A percentile compares a stretch with the other conserved stretches of the same genome.
These are phyloP conservation scores for Barnettozyma californica DNA, from an alignment of 805 yeast genomes.

Conservation along the genomic window DNA sequence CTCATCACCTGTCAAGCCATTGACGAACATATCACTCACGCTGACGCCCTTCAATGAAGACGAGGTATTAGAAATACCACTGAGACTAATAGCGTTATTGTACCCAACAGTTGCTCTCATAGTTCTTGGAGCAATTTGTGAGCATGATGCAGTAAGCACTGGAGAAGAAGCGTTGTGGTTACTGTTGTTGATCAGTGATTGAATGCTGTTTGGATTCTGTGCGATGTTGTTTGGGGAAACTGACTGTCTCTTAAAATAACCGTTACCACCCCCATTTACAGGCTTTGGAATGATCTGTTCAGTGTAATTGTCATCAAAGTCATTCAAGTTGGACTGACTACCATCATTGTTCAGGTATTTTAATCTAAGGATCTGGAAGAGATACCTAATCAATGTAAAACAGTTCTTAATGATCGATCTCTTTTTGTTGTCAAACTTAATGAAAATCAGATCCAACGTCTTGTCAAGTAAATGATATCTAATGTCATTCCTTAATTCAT, in stretches of 20 bases:
- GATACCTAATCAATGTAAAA: constrained; percentile 28
- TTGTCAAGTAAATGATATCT: constrained; percentile 28
- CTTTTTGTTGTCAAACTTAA: constrained; percentile 29
- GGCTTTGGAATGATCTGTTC: constrained; percentile 27
- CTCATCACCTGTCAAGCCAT: constrained; percentile 22
- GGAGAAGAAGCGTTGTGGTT: constrained; percentile 1
- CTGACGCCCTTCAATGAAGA: constrained; percentile 17
- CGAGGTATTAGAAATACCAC: constrained; percentile 12
- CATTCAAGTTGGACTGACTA: constrained; percentile 12
- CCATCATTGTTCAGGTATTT: constrained; percentile 24
- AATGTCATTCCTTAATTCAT: constrained; percentile 30
- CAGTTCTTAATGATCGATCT: constrained; percentile 30
- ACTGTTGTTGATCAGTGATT: constrained; percentile 2
- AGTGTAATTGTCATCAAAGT: constrained; percentile 21
- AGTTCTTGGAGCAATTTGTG: constrained; percentile 30
- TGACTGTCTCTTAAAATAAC: constrained; percentile 11
- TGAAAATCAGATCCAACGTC: constrained; percentile 28
- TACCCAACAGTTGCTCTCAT: constrained; percentile 23
- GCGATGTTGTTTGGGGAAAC: constrained; percentile 5
- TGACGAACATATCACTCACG: constrained; percentile 25
- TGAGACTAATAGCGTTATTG: constrained; percentile 15
- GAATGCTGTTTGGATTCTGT: constrained; percentile 4
- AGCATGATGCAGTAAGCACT: constrained; percentile 25
- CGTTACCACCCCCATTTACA: constrained; percentile 12
- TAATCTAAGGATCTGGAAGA: constrained; percentile 28